Conservation (phyloP, 306 rosid species). For the Herpetospermum pedunculosum region DNA sequence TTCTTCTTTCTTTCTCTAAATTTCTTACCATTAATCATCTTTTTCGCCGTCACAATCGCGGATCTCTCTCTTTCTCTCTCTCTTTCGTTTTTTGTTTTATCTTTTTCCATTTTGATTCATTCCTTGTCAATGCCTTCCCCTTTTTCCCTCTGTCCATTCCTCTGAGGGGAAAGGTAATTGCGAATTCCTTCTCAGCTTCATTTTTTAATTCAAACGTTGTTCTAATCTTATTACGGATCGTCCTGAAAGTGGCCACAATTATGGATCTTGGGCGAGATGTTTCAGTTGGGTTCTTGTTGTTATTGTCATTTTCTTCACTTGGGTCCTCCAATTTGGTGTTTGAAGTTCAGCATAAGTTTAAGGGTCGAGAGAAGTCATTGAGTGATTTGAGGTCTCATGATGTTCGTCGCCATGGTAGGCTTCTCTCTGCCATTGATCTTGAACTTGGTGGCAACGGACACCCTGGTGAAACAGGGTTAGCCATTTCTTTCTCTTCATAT, state of each 20-base stretch:
- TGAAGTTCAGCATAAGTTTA: slow-evolving; percentile 51
- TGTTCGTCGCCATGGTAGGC: slow-evolving; percentile 50
- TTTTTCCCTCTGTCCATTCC: neutral
- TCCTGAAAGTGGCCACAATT: neutral
- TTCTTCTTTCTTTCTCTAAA: neutral
- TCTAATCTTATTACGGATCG: too few species aligned
- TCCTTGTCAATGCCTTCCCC: neutral
- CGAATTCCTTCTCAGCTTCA: neutral
- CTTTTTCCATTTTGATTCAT: neutral
- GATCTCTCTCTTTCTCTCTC: neutral
- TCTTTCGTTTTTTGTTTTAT: neutral
- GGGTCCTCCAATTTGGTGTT: slow-evolving; percentile 44
- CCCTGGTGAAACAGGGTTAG: slow-evolving; percentile 61
- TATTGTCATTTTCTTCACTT: neutral
- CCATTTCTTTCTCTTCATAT: neutral
- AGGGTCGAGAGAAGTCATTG: slow-evolving; percentile 27
- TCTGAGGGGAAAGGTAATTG: neutral
- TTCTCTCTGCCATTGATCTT: slow-evolving; percentile 61
- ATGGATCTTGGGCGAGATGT: neutral
- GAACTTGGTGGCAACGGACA: slow-evolving; percentile 73
- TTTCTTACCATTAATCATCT: neutral
- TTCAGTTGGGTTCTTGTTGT: neutral
- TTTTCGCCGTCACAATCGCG: neutral
- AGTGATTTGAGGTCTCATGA: slow-evolving; percentile 53
- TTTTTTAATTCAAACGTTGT: too few species aligned